Evolutionary conservation across 805 yeast genomes (phyloP), one percentile per base, ranked within the genome.

Genomic region (Torulaspora microellipsoides): DNA sequence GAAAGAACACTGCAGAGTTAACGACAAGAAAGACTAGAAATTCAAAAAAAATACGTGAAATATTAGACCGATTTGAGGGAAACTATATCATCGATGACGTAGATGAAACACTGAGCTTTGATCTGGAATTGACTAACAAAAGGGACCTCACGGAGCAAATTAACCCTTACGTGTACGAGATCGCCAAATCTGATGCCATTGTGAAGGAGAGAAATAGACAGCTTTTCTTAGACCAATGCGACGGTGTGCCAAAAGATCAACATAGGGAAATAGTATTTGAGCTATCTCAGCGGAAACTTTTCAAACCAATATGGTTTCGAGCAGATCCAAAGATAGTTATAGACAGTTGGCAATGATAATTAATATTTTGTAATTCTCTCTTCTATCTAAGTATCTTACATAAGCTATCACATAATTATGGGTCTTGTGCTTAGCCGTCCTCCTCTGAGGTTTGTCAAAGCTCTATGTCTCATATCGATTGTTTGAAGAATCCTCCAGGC

Each of bases 401-500:
- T 40, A 15, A 23, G 13, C 32, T 23, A 11, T 46, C 54, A 69
- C 45, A 69, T 62, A 42, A 69, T 55, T 28, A 59, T 66, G 2
- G 72, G 54, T 30, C 60, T 55, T 3, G 68, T 56, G 15, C 56
- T 53, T 14, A 68, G 34, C 52, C 68, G 62, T 5, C 71, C 68
- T 10, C 73, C 95, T 27, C 80, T 76, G 61, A 82, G 87, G 41
- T 83, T 80, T 46, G 88, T 71, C 34, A 81, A 60, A 2, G 93
- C 83, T 46, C 75, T 78, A 49, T 78, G 82, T 36, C 72, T 75
- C 55, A 76, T 77, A 34, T 74, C 73, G 1, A 66, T 67, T 1
- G 71, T 65, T 62, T 89, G 96, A 34, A 87, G 64, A 41, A 83
- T 67, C 56, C 96, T 71, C 89, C 93, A 88, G 0, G 97, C 96